These are phyloP conservation scores for Chrysanthemum seticuspe DNA, from an alignment of 129 eudicot species.

Conservation along the genomic window DNA sequence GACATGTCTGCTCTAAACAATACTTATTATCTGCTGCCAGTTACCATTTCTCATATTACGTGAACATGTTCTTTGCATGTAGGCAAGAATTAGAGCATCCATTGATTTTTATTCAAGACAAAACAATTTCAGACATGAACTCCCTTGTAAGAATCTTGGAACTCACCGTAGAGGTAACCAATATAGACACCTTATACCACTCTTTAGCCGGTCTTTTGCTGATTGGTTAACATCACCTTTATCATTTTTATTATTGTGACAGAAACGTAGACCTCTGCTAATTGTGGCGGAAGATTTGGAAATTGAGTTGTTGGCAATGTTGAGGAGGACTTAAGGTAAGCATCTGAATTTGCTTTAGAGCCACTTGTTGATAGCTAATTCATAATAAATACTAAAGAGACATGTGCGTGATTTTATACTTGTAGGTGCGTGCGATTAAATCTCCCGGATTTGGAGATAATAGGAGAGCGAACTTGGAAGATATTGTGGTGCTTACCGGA, in stretches of 20 bases:
- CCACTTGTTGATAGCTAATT: too few relatives aligned
- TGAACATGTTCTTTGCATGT: constrained; percentile 37
- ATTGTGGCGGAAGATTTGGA: constrained; percentile 48
- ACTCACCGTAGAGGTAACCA: constrained; percentile 75
- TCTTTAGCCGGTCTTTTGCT: not conserved
- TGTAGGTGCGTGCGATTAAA: too few relatives aligned
- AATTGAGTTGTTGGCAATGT: too few relatives aligned
- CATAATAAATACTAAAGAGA: too few relatives aligned
- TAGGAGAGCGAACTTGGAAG: too few relatives aligned
- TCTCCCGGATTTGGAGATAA: too few relatives aligned
- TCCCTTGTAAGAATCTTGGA: constrained; percentile 78
- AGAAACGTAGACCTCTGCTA: constrained; percentile 74
- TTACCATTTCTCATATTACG: constrained; percentile 22
- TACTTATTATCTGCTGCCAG: constrained; percentile 2
- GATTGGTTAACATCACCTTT: not conserved
- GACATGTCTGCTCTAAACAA: not conserved
- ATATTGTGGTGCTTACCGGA: too few relatives aligned
- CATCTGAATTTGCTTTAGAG: too few relatives aligned
- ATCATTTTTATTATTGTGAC: constrained; percentile 13
- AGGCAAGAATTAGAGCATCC: constrained; percentile 94
- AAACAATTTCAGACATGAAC: constrained; percentile 69
- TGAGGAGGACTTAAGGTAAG: too few relatives aligned
- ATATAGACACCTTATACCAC: not conserved
- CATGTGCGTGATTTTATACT: too few relatives aligned
- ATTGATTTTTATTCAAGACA: constrained; percentile 83